Conservation (phyloP, 306 rosid species). For the Cyclanthera cordifolia region DNA sequence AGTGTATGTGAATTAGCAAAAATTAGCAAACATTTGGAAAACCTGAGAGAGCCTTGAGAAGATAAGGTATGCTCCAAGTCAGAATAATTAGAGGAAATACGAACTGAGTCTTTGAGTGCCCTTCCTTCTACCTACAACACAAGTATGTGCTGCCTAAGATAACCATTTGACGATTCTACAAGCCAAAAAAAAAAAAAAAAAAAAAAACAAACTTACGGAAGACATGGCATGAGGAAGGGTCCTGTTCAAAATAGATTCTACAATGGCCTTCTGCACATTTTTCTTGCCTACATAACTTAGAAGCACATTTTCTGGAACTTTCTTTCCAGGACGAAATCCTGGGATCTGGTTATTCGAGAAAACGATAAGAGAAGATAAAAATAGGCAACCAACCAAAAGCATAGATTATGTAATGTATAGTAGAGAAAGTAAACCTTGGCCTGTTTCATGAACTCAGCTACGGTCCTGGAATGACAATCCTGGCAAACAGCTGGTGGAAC, state of each 20-base stretch:
- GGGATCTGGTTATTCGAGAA: no score
- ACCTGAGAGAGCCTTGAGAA: slow-evolving; percentile 67
- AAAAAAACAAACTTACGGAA: slow-evolving; percentile 35
- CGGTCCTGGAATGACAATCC: slow-evolving; percentile 59
- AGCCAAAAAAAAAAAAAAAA: not conserved
- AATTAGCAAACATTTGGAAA: not conserved
- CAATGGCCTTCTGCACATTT: slow-evolving; percentile 55
- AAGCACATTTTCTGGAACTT: slow-evolving; percentile 66
- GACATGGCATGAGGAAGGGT: slow-evolving; percentile 85
- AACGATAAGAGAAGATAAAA: not conserved
- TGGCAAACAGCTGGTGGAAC: slow-evolving; percentile 74
- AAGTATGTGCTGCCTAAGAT: slow-evolving; percentile 11
- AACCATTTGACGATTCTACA: not conserved
- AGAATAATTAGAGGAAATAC: slow-evolving; percentile 54
- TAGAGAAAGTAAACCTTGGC: slow-evolving; percentile 44
- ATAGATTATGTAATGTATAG: not conserved
- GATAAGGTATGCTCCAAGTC: slow-evolving; percentile 70
- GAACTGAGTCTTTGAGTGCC: slow-evolving; percentile 75
- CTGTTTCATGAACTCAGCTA: slow-evolving; percentile 62
- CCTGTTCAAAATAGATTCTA: slow-evolving; percentile 77
- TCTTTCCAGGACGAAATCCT: slow-evolving; percentile 76
- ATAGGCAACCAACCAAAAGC: not conserved
- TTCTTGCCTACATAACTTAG: slow-evolving; percentile 49
- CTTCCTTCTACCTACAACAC: slow-evolving; percentile 51
- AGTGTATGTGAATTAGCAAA: not conserved